Percentiles rank a stretch among this genome's conserved stretches.
Conservation (phyloP, 768 basidiomycete species). For the Mrakia hoshinonis region DNA sequence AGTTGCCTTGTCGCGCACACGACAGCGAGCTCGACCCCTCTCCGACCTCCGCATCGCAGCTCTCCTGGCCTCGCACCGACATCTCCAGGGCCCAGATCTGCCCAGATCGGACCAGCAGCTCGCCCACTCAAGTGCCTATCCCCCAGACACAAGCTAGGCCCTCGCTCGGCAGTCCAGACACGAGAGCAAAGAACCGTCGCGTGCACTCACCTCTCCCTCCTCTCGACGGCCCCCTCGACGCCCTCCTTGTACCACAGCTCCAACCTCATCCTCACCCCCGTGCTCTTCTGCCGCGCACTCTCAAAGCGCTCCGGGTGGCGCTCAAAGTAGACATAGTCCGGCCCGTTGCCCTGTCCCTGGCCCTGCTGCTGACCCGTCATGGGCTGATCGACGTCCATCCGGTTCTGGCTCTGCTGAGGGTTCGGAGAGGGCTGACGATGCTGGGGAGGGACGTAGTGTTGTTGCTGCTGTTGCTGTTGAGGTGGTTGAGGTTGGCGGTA, state of each 20-base stretch:
- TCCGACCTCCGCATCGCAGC: background rate
- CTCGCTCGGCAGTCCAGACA: background rate
- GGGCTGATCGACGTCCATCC: slow-evolving; percentile 29
- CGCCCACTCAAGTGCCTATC: too few relatives aligned
- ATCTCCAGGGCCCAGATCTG: too few relatives aligned
- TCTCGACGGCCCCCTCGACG: slow-evolving; percentile 87
- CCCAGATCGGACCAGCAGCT: too few relatives aligned
- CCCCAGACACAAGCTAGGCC: background rate
- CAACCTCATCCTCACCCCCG: slow-evolving; percentile 85
- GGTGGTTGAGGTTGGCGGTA: slow-evolving; percentile 1
- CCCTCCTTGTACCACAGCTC: slow-evolving; percentile 96
- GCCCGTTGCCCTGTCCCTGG: slow-evolving; percentile 33
- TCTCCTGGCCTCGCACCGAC: background rate
- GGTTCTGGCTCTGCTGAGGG: background rate
- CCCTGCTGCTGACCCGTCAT: background rate
- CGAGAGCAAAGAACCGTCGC: background rate
- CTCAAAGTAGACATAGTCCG: slow-evolving; percentile 90
- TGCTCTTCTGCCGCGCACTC: slow-evolving; percentile 70
- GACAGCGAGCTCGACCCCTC: too few relatives aligned
- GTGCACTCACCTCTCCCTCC: slow-evolving; percentile 66
- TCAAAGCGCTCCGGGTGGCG: slow-evolving; percentile 66
- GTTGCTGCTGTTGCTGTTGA: slow-evolving; percentile 15
- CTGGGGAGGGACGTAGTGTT: slow-evolving; percentile 11
- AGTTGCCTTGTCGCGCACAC: too few relatives aligned
- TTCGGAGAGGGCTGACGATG: slow-evolving; percentile 24